These are phyloP conservation scores for Cubamyces sp. DNA, from an alignment of 768 basidiomycete species.

Conservation along the genomic window DNA sequence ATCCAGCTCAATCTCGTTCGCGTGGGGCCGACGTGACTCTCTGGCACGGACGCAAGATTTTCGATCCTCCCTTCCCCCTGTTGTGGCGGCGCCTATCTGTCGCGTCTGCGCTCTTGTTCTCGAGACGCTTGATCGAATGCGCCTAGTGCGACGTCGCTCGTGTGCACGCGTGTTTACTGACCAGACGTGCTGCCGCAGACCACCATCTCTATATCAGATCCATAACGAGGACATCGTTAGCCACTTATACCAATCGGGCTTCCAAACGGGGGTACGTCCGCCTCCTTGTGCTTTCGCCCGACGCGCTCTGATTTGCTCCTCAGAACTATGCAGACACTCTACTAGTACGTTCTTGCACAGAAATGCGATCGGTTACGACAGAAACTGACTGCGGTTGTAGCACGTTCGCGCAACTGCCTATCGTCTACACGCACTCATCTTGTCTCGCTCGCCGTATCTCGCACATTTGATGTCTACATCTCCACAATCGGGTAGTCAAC, in stretches of 20 bases:
- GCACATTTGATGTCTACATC: constrained; percentile 87
- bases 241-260: constrained; percentile 79
- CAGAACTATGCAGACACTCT: constrained; percentile 85
- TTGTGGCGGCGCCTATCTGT: constrained; percentile 15
- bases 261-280: constrained; percentile 76
- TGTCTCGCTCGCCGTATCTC: constrained; percentile 86
- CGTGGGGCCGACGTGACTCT: too few relatives aligned
- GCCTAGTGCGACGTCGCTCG: not conserved
- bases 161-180: not conserved
- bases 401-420: constrained; percentile 77
- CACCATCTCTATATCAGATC: constrained; percentile 50
- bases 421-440: constrained; percentile 81
- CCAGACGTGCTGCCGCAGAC: not conserved
- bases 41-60: not conserved
- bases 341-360: constrained; percentile 49
- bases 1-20: too few relatives aligned
- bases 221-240: constrained; percentile 81
- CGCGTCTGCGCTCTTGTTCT: not conserved
- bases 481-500: constrained; percentile 65
- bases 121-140: not conserved
- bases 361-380: not conserved
- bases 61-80: not conserved
- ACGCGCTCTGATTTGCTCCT: constrained; percentile 1
- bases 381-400: constrained; percentile 39
- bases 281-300: constrained; percentile 1